phyloP scores from a whole-genome alignment of 345 rosid species.

The Passiflora organensis region DNA sequence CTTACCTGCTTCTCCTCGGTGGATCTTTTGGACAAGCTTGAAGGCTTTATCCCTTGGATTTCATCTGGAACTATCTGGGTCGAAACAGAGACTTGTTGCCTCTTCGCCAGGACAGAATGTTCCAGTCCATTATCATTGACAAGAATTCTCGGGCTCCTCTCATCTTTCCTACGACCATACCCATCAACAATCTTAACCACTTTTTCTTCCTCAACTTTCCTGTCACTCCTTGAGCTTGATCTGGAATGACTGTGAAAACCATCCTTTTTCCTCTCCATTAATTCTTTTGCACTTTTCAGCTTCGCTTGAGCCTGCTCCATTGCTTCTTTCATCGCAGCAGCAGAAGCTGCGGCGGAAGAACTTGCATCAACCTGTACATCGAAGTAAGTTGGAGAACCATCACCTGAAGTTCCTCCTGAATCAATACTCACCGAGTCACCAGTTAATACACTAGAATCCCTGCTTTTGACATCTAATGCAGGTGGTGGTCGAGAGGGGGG shows the following conservation, averaged over 20 bases:
- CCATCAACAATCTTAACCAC: conserved; percentile 12
- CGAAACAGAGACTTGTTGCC: conserved; percentile 15
- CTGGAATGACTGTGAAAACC: conserved; percentile 25
- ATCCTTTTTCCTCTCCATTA: conserved; percentile 62
- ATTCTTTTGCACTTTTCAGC: conserved; percentile 62
- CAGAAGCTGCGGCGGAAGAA: conserved; percentile 69
- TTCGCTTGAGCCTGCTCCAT: conserved; percentile 76
- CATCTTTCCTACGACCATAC: conserved; percentile 13
- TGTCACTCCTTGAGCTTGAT: conserved; percentile 29
- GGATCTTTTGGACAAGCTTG: conserved; percentile 19
- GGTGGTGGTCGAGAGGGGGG: conserved; percentile 90
- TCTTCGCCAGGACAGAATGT: conserved; percentile 22
- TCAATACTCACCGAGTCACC: conserved; percentile 33
- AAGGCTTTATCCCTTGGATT: conserved; percentile 19
- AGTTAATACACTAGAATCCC: conserved; percentile 25
- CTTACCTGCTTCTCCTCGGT: conserved; percentile 37
- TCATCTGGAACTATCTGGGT: conserved; percentile 24
- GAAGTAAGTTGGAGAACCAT: conserved; percentile 60
- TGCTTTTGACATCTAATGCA: conserved; percentile 28
- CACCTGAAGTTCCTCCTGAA: conserved; percentile 38
- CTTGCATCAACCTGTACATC: conserved; percentile 91
- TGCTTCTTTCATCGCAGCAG: conserved; percentile 74
- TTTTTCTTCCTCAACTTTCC: conserved; percentile 35
- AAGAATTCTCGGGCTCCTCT: conserved; percentile 14
- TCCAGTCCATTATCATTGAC: conserved; percentile 24